Conservation (phyloP, 192 early-diverging fungal genomes). For the Coemansia biformis region DNA sequence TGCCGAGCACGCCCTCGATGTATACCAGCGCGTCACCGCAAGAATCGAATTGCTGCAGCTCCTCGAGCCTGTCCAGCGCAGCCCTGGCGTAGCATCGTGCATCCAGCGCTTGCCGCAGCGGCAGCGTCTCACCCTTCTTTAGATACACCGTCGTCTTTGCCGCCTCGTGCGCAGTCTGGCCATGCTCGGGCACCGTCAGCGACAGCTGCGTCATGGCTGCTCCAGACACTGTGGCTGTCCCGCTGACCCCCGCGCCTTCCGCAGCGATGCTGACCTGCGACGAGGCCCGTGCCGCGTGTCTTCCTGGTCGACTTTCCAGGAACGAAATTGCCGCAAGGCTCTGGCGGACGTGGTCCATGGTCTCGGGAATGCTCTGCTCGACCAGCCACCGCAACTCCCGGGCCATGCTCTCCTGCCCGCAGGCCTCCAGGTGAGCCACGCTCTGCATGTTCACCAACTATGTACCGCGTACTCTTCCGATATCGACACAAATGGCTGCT, state of each 20-base stretch:
- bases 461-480: too few species aligned
- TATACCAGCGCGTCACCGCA: slow-evolving; percentile 11
- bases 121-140: slow-evolving; percentile 28
- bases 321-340: slow-evolving; percentile 15
- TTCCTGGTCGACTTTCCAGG: slow-evolving; percentile 1
- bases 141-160: slow-evolving; percentile 14
- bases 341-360: slow-evolving; percentile 2
- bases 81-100: slow-evolving; percentile 26
- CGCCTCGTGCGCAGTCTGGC: slow-evolving; percentile 9
- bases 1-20: slow-evolving; percentile 11
- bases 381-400: slow-evolving; percentile 34
- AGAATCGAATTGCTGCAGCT: slow-evolving; percentile 4
- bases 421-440: not conserved
- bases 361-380: slow-evolving; percentile 30
- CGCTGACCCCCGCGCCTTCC: slow-evolving; percentile 11
- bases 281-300: not conserved
- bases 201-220: slow-evolving; percentile 33
- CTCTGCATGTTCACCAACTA: slow-evolving; percentile 1
- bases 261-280: slow-evolving; percentile 4
- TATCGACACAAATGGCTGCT: too few species aligned
- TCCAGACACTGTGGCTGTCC: slow-evolving; percentile 26
- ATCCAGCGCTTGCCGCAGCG: slow-evolving; percentile 28
- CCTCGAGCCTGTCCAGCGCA: slow-evolving; percentile 10
- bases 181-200: slow-evolving; percentile 6
- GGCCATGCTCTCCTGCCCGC: slow-evolving; percentile 5